A percentile compares a stretch with the other conserved stretches of the same genome.
Conservation (phyloP, 2,329 filamentous ascomycete species). For the Penicillium sp. region DNA sequence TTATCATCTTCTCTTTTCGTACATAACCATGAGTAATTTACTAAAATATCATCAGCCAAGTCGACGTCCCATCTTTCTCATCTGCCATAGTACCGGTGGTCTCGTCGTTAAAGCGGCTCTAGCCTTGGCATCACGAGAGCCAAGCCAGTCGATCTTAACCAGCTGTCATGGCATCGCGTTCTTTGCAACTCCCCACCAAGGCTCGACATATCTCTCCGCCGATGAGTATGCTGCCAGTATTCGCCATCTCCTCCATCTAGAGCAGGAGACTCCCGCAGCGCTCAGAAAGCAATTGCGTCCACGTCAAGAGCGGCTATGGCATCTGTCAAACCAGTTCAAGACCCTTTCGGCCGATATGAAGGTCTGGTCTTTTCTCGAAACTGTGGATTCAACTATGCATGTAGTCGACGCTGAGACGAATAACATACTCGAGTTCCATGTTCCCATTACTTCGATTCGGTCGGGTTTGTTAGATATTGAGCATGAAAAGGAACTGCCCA, state of each 20-base stretch:
- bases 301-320: constrained; percentile 51
- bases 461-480: constrained; percentile 35
- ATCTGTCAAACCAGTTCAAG: constrained; percentile 56
- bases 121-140: constrained; percentile 35
- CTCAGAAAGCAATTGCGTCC: constrained; percentile 55
- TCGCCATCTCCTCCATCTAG: constrained; percentile 53
- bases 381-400: constrained; percentile 58
- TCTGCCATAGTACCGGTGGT: constrained; percentile 63
- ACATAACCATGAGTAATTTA: background rate
- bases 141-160: constrained; percentile 46
- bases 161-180: constrained; percentile 63
- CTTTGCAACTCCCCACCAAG: constrained; percentile 62
- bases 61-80: constrained; percentile 57
- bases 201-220: constrained; percentile 63
- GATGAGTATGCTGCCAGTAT: constrained; percentile 57
- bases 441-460: constrained; percentile 57
- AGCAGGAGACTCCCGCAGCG: constrained; percentile 52
- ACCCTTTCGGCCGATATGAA: constrained; percentile 58
- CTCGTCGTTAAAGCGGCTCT: constrained; percentile 60
- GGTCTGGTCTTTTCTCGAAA: constrained; percentile 65
- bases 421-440: constrained; percentile 57
- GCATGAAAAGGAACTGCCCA: constrained; percentile 34
- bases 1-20: background rate
- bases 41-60: constrained; percentile 11
- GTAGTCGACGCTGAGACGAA: constrained; percentile 38